Evolutionary conservation across 148 eudicot genomes (phyloP).

Genomic region (Amaranthus hypochondriacus): DNA sequence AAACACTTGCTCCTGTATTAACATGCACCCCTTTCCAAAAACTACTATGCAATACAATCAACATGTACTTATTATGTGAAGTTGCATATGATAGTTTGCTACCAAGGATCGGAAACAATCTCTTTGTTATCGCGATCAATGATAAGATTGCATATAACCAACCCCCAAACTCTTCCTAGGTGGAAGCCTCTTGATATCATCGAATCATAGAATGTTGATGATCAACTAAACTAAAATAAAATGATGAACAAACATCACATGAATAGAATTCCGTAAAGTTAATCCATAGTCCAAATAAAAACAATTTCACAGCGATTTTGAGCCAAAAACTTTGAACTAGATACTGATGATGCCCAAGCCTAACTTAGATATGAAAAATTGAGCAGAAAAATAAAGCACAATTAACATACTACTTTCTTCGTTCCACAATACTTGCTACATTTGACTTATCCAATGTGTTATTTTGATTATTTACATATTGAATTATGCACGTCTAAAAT

Average conservation of each 20-base stretch:
- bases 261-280: not conserved
- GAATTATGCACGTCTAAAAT: too few relatives aligned
- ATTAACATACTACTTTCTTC: not conserved
- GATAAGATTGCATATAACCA: too few relatives aligned
- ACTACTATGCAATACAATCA: not conserved
- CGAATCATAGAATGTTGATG: not conserved
- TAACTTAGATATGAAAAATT: not conserved
- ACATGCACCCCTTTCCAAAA: not conserved
- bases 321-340: not conserved
- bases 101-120: too few relatives aligned
- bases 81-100: too few relatives aligned
- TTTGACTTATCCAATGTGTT: too few relatives aligned
- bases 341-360: too few relatives aligned
- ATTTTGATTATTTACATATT: too few relatives aligned
- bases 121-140: too few relatives aligned
- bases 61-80: too few relatives aligned
- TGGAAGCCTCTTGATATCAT: too few relatives aligned
- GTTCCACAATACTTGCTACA: too few relatives aligned
- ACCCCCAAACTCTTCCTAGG: too few relatives aligned
- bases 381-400: not conserved
- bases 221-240: conserved; percentile 1
- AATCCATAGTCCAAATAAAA: not conserved
- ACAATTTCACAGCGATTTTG: not conserved
- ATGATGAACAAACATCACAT: not conserved
- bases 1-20: not conserved